phyloP scores from a whole-genome alignment of 1,284 basidiomycete species.

The Afroboletus lepidellus region DNA sequence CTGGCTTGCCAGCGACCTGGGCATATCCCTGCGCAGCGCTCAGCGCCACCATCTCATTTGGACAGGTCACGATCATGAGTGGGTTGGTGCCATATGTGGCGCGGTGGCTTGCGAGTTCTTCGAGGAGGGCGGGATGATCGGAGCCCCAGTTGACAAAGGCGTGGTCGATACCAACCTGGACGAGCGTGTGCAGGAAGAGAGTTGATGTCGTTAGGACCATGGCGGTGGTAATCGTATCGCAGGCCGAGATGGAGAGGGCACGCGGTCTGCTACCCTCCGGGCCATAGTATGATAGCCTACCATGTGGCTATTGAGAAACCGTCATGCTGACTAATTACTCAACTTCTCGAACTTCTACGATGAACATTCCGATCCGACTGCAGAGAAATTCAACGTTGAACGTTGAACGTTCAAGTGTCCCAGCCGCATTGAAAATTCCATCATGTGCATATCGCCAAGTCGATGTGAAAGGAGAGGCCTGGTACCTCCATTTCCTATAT shows the following conservation, averaged over 20 bases:
- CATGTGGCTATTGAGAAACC: too few relatives aligned
- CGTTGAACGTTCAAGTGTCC: too few relatives aligned
- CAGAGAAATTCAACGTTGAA: too few relatives aligned
- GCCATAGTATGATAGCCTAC: neutral
- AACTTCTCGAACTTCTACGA: too few relatives aligned
- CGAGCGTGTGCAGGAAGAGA: conserved; percentile 56
- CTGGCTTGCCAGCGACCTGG: conserved; percentile 62
- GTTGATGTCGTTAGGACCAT: conserved; percentile 57
- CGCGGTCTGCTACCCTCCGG: neutral
- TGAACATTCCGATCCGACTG: too few relatives aligned
- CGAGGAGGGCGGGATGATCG: conserved; percentile 68
- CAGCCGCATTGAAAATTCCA: too few relatives aligned
- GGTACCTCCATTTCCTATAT: too few relatives aligned
- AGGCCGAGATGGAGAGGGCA: neutral
- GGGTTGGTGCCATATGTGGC: conserved; percentile 39
- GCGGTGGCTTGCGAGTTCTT: conserved; percentile 60
- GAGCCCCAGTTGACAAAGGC: conserved; percentile 76
- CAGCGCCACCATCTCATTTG: conserved; percentile 75
- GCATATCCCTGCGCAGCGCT: conserved; percentile 71
- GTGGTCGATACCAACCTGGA: conserved; percentile 62
- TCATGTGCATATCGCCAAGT: too few relatives aligned
- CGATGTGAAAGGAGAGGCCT: too few relatives aligned
- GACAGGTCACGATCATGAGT: conserved; percentile 59
- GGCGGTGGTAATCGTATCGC: conserved; percentile 1
- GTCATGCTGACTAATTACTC: too few relatives aligned